Percentiles rank a stretch among this genome's conserved stretches.
Conservation (phyloP, 805 yeast genomes). For the Ogataea paraovalis region DNA sequence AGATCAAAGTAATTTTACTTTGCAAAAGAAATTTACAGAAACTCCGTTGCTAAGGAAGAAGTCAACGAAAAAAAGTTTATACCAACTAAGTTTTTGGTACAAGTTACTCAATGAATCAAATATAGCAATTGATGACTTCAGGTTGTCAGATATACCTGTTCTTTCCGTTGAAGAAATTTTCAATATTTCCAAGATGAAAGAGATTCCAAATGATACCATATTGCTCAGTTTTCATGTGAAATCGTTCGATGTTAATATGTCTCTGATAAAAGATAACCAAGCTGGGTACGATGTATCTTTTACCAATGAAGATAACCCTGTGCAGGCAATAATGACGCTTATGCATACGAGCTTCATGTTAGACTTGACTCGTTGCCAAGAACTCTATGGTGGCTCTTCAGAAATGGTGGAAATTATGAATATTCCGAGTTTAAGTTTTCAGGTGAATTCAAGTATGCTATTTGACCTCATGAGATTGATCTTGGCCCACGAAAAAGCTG, state of each 20-base stretch:
- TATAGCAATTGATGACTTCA: conserved; percentile 20
- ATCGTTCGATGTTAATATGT: conserved; percentile 14
- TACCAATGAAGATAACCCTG: conserved; percentile 39
- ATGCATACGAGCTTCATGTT: conserved; percentile 32
- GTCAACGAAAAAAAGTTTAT: conserved; percentile 7
- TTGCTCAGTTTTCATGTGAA: conserved; percentile 16
- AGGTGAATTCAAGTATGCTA: conserved; percentile 18
- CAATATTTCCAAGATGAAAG: conserved; percentile 1
- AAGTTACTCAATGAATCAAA: conserved; percentile 21
- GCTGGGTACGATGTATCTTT: conserved; percentile 46
- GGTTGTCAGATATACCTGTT: conserved; percentile 26
- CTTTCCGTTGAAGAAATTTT: conserved; percentile 11
- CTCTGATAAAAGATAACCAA: conserved; percentile 18
- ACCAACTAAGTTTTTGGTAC: conserved; percentile 14
- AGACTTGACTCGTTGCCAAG: conserved; percentile 18
- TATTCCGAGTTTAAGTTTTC: conserved; percentile 27
- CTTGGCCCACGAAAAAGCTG: conserved; percentile 11
- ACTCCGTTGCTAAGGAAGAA: background rate
- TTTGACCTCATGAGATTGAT: conserved; percentile 15
- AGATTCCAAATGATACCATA: conserved; percentile 7
- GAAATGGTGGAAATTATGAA: conserved; percentile 26
- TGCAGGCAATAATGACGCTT: conserved; percentile 35
- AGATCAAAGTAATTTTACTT: background rate
- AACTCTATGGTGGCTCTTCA: conserved; percentile 6
- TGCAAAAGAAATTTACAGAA: background rate